These are phyloP conservation scores for Ogataea trehaloabstinens DNA, from an alignment of 805 yeast species.

Conservation along the genomic window DNA sequence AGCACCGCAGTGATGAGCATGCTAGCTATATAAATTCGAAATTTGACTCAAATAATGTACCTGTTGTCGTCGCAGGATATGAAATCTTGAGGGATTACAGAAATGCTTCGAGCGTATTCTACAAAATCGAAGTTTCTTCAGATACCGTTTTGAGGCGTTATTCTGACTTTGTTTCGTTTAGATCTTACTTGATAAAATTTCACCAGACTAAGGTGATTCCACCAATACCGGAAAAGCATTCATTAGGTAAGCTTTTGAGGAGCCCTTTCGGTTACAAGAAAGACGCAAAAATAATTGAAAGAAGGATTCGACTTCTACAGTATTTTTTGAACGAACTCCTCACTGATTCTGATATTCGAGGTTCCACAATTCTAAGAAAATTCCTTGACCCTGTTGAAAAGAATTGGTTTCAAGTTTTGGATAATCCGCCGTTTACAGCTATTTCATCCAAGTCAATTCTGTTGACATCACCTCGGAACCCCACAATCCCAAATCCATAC, in stretches of 20 bases:
- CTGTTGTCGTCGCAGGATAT: constrained; percentile 11
- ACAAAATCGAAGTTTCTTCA: constrained; percentile 23
- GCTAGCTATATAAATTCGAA: too few relatives aligned
- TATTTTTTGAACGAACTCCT: constrained; percentile 42
- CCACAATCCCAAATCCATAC: constrained; percentile 53
- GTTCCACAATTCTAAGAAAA: constrained; percentile 40
- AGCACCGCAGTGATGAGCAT: too few relatives aligned
- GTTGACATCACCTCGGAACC: constrained; percentile 48
- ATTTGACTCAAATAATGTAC: background rate
- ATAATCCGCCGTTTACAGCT: constrained; percentile 36
- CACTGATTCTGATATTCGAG: constrained; percentile 32
- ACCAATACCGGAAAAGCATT: constrained; percentile 89
- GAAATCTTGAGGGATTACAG: constrained; percentile 26
- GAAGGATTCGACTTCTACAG: constrained; percentile 45
- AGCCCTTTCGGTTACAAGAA: constrained; percentile 32
- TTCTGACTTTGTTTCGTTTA: constrained; percentile 84
- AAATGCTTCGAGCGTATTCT: constrained; percentile 31
- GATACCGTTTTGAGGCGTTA: constrained; percentile 64
- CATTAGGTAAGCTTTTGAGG: constrained; percentile 36
- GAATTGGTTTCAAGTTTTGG: constrained; percentile 48
- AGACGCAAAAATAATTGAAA: constrained; percentile 38
- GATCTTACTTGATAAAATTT: constrained; percentile 64
- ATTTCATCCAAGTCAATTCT: constrained; percentile 46
- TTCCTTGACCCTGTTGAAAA: constrained; percentile 51
- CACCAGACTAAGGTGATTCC: constrained; percentile 90